phyloP scores from a whole-genome alignment of 1,139 yeast genomes.

The Hansenula lynferdii region DNA sequence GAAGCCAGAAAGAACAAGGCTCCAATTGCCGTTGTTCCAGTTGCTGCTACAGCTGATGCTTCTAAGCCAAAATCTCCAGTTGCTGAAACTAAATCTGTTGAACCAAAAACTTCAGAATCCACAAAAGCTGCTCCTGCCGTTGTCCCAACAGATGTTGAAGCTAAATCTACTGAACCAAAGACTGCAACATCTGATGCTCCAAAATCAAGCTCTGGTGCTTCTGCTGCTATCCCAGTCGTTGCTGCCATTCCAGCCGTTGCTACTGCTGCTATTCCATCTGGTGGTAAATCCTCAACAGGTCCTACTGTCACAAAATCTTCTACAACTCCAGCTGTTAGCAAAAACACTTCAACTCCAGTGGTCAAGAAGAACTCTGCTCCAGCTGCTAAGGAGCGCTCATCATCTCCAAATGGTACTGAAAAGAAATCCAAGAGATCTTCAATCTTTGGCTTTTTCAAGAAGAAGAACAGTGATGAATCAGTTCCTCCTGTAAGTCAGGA shows the following conservation, averaged over 20 bases:
- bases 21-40: slow-evolving; percentile 7
- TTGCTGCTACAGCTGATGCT: slow-evolving; percentile 7
- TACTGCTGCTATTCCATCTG: background rate
- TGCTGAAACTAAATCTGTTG: slow-evolving; percentile 1
- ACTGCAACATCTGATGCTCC: slow-evolving; percentile 6
- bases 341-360: background rate
- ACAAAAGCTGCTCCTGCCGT: slow-evolving; percentile 8
- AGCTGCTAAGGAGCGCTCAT: background rate
- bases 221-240: slow-evolving; percentile 5
- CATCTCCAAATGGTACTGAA: background rate
- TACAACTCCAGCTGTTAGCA: slow-evolving; percentile 5
- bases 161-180: background rate
- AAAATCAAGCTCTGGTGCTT: slow-evolving; percentile 6
- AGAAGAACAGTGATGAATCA: slow-evolving; percentile 4
- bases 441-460: slow-evolving; percentile 13
- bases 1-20: slow-evolving; percentile 2
- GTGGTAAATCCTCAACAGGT: no score
- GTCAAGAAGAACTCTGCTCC: background rate
- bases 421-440: slow-evolving; percentile 12
- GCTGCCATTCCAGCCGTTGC: slow-evolving; percentile 6
- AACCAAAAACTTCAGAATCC: slow-evolving; percentile 3
- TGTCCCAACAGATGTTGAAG: no score
- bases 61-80: background rate
- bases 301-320: no score
- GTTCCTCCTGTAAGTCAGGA: background rate